Evolutionary conservation across 2,329 filamentous ascomycete genomes (phyloP).

Genomic region (Rhynchosporium graminicola): DNA sequence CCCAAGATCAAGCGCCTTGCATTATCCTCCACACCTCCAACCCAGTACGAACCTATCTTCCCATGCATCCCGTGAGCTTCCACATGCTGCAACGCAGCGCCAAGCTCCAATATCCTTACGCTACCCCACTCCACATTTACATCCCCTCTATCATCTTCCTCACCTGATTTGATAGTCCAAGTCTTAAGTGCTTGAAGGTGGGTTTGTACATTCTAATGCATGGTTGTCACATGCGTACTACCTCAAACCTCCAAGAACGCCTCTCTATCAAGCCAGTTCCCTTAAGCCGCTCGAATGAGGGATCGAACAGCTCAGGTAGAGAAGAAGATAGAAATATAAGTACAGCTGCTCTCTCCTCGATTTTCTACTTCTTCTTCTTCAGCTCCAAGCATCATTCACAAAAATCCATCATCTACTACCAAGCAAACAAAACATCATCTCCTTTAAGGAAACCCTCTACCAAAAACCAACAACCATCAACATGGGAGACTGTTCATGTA

Average conservation of each 20-base stretch:
- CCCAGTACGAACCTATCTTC: not conserved
- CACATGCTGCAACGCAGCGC: not conserved
- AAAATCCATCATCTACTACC: not conserved
- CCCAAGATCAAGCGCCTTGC: not conserved
- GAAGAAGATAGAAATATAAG: not conserved
- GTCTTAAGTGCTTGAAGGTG: not conserved
- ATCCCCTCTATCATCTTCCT: not conserved
- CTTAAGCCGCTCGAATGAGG: too few species aligned
- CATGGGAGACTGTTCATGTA: constrained; percentile 12
- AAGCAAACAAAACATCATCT: not conserved
- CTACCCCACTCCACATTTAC: not conserved
- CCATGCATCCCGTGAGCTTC: not conserved
- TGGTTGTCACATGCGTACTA: constrained; percentile 1
- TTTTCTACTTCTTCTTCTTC: not conserved
- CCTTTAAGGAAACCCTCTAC: not conserved
- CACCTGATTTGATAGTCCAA: not conserved
- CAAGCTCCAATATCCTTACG: not conserved
- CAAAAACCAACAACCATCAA: not conserved
- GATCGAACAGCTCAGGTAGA: too few species aligned
- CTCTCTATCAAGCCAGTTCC: not conserved
- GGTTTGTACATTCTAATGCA: not conserved
- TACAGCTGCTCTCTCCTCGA: not conserved
- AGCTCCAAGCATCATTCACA: not conserved
- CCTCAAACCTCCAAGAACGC: not conserved
- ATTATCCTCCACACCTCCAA: not conserved